phyloP scores from a whole-genome alignment of 306 rosid genomes.

The Begonia masoniana region DNA sequence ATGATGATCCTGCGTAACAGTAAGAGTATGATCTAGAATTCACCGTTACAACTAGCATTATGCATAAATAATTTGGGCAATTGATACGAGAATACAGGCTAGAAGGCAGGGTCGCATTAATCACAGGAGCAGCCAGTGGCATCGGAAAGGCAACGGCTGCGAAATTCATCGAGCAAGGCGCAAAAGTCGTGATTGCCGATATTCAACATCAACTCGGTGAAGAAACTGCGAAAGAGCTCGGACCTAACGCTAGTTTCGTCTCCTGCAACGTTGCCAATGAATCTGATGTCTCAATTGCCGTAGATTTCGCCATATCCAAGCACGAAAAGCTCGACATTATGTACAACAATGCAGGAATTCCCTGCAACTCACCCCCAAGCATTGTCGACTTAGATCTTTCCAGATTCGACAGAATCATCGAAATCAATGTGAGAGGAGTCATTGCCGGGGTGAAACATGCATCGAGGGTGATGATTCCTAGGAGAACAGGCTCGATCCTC shows the following conservation, averaged over 20 bases:
- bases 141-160: conserved; percentile 72
- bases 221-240: conserved; percentile 48
- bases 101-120: conserved; percentile 73
- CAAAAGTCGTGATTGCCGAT: conserved; percentile 80
- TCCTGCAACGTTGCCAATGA: conserved; percentile 67
- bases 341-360: conserved; percentile 73
- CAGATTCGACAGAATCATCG: conserved; percentile 47
- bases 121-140: conserved; percentile 94
- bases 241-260: conserved; percentile 55
- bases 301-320: conserved; percentile 53
- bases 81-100: conserved; percentile 31
- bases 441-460: conserved; percentile 77
- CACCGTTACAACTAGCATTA: too few species aligned
- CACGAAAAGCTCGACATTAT: conserved; percentile 63
- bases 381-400: conserved; percentile 49
- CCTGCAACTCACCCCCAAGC: conserved; percentile 64
- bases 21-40: too few species aligned
- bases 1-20: too few species aligned
- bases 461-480: conserved; percentile 72
- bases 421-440: conserved; percentile 60
- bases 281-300: conserved; percentile 53
- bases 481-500: conserved; percentile 45
- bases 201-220: conserved; percentile 48
- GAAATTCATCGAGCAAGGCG: conserved; percentile 68
- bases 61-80: not conserved